phyloP scores from a whole-genome alignment of 345 rosid genomes.

The Geranium rotundifolium region DNA sequence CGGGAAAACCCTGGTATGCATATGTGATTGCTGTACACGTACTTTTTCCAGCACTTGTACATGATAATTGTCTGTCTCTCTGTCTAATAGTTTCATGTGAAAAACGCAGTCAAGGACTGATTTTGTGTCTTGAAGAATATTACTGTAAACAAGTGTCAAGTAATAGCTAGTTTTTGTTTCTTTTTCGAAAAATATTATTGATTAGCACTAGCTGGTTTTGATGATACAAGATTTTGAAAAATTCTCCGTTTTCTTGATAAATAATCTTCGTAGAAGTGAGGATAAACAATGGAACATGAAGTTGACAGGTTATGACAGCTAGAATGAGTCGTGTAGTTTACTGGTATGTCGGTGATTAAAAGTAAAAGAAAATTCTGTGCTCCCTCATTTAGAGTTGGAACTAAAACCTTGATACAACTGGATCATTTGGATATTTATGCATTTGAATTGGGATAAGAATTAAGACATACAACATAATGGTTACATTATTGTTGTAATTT shows the following conservation, averaged over 20 bases:
- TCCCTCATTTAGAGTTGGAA: no score
- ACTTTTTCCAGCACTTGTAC: neutral
- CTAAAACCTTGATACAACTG: neutral
- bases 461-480: neutral
- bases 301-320: no score
- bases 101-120: neutral
- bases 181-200: neutral
- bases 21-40: neutral
- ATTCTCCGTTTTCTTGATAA: neutral
- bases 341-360: no score
- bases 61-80: neutral
- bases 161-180: neutral
- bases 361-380: no score
- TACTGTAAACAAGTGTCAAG: neutral
- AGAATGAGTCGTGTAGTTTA: no score
- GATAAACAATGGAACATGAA: no score
- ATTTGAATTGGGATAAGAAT: no score
- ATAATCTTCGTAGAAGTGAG: no score
- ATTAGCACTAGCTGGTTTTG: neutral
- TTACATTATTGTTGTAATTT: constrained; percentile 45
- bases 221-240: neutral
- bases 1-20: constrained; percentile 72
- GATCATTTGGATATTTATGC: neutral
- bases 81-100: neutral
- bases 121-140: neutral